A percentile compares a stretch with the other conserved stretches of the same genome.
Conservation (phyloP, 306 rosid genomes). For the Hippophae tibetana region DNA sequence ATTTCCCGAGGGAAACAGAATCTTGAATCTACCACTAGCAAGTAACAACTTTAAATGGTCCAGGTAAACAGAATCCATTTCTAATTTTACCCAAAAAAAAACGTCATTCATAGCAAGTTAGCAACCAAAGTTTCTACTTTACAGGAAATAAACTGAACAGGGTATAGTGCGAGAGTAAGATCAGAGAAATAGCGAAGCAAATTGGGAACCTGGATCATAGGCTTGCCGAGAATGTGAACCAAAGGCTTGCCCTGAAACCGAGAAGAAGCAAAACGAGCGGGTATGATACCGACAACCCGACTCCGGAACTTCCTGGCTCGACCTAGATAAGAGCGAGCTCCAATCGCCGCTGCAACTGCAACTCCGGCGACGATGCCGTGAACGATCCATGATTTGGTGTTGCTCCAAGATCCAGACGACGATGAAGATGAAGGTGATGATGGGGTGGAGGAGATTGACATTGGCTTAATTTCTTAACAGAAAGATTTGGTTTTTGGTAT, state of each 20-base stretch:
- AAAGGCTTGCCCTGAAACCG: constrained; percentile 86
- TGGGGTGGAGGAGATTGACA: constrained; percentile 14
- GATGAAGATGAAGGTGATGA: constrained; percentile 20
- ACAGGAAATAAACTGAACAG: not conserved
- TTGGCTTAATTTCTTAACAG: not conserved
- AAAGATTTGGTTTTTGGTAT: too few relatives aligned
- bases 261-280: constrained; percentile 86
- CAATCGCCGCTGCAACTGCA: constrained; percentile 61
- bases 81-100: not conserved
- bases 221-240: constrained; percentile 81
- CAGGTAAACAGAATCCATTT: constrained; percentile 1
- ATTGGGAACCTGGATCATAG: constrained; percentile 79
- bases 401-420: constrained; percentile 38
- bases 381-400: constrained; percentile 54
- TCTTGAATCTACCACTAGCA: not conserved
- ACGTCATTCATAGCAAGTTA: not conserved
- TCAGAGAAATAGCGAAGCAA: not conserved
- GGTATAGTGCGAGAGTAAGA: not conserved
- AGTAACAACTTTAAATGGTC: not conserved
- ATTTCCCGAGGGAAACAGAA: not conserved
- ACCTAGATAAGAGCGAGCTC: constrained; percentile 53
- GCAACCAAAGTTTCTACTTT: not conserved
- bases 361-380: constrained; percentile 72
- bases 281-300: constrained; percentile 85
- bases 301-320: constrained; percentile 55